Conservation (phyloP, 78 protist genomes). For the Speleostelium caveatum region DNA sequence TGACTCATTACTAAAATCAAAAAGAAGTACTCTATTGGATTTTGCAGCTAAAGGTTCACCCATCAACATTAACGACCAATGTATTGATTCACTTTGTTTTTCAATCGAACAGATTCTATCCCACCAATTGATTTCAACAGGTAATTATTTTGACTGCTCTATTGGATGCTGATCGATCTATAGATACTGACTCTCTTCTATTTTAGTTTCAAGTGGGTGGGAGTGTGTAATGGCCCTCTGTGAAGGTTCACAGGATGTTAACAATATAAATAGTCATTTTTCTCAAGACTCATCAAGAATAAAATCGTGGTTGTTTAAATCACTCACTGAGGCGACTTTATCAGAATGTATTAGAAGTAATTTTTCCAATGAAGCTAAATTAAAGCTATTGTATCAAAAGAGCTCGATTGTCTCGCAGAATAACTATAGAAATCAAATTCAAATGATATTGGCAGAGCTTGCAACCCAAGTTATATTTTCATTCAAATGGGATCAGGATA, state of each 20-base stretch:
- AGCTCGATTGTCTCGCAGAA: neutral
- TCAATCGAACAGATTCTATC: conserved; percentile 27
- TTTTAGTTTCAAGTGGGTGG: neutral
- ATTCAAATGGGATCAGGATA: neutral
- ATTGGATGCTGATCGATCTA: neutral
- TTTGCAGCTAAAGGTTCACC: conserved; percentile 66
- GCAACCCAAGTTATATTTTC: neutral
- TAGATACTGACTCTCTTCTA: no score
- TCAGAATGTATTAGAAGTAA: neutral
- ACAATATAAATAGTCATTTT: no score
- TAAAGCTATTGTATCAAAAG: neutral
- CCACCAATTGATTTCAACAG: neutral
- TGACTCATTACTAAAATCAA: conserved; percentile 1
- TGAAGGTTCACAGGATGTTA: neutral
- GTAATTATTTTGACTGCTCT: no score
- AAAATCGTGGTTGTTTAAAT: conserved; percentile 21
- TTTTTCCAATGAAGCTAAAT: conserved; percentile 9
- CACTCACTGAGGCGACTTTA: neutral
- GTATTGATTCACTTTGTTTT: conserved; percentile 19
- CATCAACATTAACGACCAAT: conserved; percentile 7
- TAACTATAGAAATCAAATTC: neutral
- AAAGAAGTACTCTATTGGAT: conserved; percentile 22
- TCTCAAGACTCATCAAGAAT: neutral
- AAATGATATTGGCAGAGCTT: neutral
- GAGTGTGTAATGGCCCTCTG: neutral